A percentile compares a stretch with the other conserved stretches of the same genome.
phyloP scores from a whole-genome alignment of 129 eudicot genomes.

The Oenanthe sinensis region DNA sequence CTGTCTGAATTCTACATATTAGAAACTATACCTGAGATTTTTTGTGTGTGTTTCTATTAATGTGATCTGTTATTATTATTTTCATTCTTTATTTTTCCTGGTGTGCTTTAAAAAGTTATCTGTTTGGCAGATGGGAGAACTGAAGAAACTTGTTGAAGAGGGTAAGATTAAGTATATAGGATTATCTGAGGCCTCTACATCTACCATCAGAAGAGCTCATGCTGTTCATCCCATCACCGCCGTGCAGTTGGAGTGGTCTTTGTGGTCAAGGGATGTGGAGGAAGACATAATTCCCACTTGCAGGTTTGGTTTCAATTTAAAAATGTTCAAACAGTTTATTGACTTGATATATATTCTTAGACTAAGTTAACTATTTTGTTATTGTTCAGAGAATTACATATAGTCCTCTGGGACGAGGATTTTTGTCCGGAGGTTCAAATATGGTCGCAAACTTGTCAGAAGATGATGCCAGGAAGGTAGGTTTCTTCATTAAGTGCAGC shows the following conservation, averaged over 20 bases:
- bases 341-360: neutral
- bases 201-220: slow-evolving; percentile 55
- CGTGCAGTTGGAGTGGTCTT: slow-evolving; percentile 34
- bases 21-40: no score
- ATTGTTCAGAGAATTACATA: slow-evolving; percentile 25
- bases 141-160: slow-evolving; percentile 45
- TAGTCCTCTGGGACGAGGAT: slow-evolving; percentile 55
- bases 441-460: slow-evolving; percentile 30
- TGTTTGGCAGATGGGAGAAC: slow-evolving; percentile 42
- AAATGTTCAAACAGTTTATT: neutral
- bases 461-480: slow-evolving; percentile 49
- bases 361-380: neutral
- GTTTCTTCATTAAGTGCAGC: slow-evolving; percentile 1
- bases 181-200: slow-evolving; percentile 45
- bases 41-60: neutral
- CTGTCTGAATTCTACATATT: neutral
- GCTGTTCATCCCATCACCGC: slow-evolving; percentile 75
- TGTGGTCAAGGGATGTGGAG: slow-evolving; percentile 43
- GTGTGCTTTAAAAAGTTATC: neutral
- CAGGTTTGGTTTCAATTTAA: neutral
- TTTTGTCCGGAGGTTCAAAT: slow-evolving; percentile 39
- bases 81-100: neutral
- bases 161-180: slow-evolving; percentile 40
- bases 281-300: slow-evolving; percentile 6
- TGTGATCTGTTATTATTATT: neutral